Evolutionary conservation across 495 filamentous ascomycete genomes (phyloP), one percentile per base, ranked within the genome.

Genomic region (Aspergillus cavernicola): DNA sequence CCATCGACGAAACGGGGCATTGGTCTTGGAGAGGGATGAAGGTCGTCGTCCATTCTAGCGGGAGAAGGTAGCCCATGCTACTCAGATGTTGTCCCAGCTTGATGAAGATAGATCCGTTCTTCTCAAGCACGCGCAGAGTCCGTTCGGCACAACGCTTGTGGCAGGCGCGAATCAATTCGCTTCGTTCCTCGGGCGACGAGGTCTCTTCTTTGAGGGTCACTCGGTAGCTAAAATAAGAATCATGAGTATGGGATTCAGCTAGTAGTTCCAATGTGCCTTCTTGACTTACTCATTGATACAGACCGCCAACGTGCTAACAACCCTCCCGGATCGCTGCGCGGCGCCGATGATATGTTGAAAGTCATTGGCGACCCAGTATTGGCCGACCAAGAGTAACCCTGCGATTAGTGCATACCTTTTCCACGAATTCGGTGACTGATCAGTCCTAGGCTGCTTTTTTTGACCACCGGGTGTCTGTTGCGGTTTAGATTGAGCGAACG

Each of bases 71-170:
- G 61, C 90, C 91, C 89, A 99, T 90, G 55, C 90, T 93, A 64
- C 88, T 93, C 68, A 99, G 70, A 73, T 99, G 93, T 58, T 99
- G 93, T 19, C 93, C 93, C 22, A 99, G 71, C 68, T 99, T 99
- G 63, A 99, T 97, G 60, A 97, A 99, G 60, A 99, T 91, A 6
- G 92, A 95, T 32, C 93, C 93, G 71, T 95, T 97, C 72, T 85
- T 87, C 75, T 99, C 92, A 23, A 99, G 72, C 0, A 93, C 91
- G 31, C 77, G 76, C 15, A 97, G 73, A 10, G 93, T 96, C 49
- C 93, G 84, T 60, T 88, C 79, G 11, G 93, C 95, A 70, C 93
- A 99, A 63, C 93, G 81, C 67, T 92, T 86, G 72, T 99, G 93
- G 65, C 93, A 97, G 60, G 83, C 84, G 57, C 82, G 85, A 41